phyloP scores from a whole-genome alignment of 495 filamentous ascomycete genomes.

The Xeromyces bisporus region DNA sequence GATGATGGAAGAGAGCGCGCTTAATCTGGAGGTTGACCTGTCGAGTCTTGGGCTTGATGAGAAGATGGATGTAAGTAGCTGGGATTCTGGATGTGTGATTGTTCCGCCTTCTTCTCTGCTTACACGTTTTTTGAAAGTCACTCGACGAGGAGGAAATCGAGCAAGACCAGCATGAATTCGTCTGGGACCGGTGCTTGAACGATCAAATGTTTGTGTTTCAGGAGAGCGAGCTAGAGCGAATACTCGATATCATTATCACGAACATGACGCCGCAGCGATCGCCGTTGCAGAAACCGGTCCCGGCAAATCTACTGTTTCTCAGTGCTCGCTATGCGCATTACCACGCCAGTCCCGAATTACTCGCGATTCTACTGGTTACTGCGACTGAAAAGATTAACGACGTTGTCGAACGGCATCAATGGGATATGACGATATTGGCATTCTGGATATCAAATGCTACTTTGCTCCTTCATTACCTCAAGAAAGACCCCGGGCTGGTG shows the following conservation, averaged over 20 bases:
- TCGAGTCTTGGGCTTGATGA: conserved; percentile 94
- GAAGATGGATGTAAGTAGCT: conserved; percentile 60
- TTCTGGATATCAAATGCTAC: conserved; percentile 99
- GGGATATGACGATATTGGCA: conserved; percentile 98
- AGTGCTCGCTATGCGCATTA: conserved; percentile 94
- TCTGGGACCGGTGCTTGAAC: conserved; percentile 90
- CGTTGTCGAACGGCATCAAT: conserved; percentile 84
- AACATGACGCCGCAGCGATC: conserved; percentile 96
- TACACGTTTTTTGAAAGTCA: conserved; percentile 30
- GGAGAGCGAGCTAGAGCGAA: conserved; percentile 73
- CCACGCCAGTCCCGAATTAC: conserved; percentile 72
- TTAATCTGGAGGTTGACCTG: conserved; percentile 91
- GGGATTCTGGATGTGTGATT: background rate
- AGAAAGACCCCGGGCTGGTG: conserved; percentile 75
- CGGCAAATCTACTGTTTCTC: conserved; percentile 91
- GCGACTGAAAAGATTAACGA: conserved; percentile 95
- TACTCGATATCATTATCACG: conserved; percentile 90
- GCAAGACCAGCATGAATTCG: conserved; percentile 82
- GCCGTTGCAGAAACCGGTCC: conserved; percentile 90
- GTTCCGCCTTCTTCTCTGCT: conserved; percentile 8
- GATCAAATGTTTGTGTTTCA: conserved; percentile 99
- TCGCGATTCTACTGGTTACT: conserved; percentile 61
- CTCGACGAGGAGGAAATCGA: conserved; percentile 59
- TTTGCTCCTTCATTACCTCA: conserved; percentile 83
- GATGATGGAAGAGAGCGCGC: conserved; percentile 99